A percentile compares a stretch with the other conserved stretches of the same genome.
phyloP scores from a whole-genome alignment of 768 basidiomycete species.

The Paxillus involutus region DNA sequence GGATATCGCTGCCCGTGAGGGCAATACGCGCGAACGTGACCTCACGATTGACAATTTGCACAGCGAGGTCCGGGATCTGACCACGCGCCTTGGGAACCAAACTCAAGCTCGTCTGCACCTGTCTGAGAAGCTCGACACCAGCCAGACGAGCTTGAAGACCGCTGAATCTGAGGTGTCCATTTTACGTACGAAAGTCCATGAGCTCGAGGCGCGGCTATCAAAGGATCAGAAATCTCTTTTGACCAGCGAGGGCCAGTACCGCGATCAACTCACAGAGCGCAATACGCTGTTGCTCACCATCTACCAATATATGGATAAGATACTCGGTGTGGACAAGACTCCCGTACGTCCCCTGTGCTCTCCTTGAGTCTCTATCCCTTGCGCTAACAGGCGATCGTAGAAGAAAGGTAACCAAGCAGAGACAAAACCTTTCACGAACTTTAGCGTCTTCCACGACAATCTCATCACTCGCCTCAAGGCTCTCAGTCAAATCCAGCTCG shows the following conservation, averaged over 20 bases:
- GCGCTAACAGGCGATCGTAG: conserved; percentile 33
- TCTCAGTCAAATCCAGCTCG: conserved; percentile 78
- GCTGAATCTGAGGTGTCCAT: conserved; percentile 67
- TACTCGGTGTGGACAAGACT: conserved; percentile 85
- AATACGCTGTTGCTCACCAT: conserved; percentile 90
- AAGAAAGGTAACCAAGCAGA: conserved; percentile 77
- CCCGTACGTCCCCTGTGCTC: conserved; percentile 51
- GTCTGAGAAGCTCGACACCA: conserved; percentile 83
- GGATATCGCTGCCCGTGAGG: conserved; percentile 69
- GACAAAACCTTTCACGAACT: conserved; percentile 93
- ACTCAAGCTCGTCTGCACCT: conserved; percentile 85
- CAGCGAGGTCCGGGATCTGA: conserved; percentile 78
- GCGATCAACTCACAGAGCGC: conserved; percentile 91
- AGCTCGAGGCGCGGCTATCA: conserved; percentile 76
- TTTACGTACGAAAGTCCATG: conserved; percentile 61
- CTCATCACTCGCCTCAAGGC: conserved; percentile 84
- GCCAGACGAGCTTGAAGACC: conserved; percentile 58
- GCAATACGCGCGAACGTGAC: conserved; percentile 67
- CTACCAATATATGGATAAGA: conserved; percentile 94
- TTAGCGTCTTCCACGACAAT: conserved; percentile 92
- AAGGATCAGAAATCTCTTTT: conserved; percentile 80
- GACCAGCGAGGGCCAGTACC: conserved; percentile 73
- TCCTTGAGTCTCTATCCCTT: background rate
- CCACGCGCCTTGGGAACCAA: conserved; percentile 76
- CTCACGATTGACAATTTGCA: conserved; percentile 72